phyloP scores from a whole-genome alignment of 257 asterid genomes.

The Striga asiatica region DNA sequence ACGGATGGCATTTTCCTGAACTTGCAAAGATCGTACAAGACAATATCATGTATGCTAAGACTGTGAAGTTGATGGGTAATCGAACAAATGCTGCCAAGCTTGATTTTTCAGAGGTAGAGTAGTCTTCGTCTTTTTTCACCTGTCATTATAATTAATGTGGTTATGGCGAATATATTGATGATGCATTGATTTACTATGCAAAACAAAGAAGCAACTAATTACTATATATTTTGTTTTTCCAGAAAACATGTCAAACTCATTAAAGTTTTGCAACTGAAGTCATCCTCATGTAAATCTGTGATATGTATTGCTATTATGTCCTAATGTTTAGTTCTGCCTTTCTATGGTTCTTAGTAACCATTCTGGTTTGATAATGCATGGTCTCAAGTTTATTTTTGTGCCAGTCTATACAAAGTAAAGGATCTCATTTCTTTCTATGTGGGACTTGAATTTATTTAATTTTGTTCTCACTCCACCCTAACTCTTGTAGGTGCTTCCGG shows the following conservation, averaged over 20 bases:
- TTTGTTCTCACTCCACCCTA: not conserved
- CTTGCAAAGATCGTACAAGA: slow-evolving; percentile 88
- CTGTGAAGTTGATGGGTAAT: slow-evolving; percentile 81
- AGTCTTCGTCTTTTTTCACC: too few species aligned
- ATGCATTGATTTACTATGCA: not conserved
- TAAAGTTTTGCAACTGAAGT: not conserved
- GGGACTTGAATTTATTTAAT: not conserved
- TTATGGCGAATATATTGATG: not conserved
- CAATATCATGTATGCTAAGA: slow-evolving; percentile 66
- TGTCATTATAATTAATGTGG: not conserved
- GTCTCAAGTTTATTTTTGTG: too few species aligned
- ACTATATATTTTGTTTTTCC: not conserved
- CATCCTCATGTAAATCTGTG: too few species aligned
- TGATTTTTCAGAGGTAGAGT: slow-evolving; percentile 80
- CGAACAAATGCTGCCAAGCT: slow-evolving; percentile 71
- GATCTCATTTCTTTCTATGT: not conserved
- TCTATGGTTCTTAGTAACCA: too few species aligned
- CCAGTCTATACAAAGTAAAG: not conserved
- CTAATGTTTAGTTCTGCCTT: too few species aligned
- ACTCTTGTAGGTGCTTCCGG: slow-evolving; percentile 47
- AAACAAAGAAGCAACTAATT: too few species aligned
- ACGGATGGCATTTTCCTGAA: slow-evolving; percentile 96
- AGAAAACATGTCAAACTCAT: not conserved
- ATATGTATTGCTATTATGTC: too few species aligned
- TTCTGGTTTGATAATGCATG: not conserved